A percentile compares a stretch with the other conserved stretches of the same genome.
phyloP scores from a whole-genome alignment of 129 eudicot genomes.

The Dittrichia graveolens region DNA sequence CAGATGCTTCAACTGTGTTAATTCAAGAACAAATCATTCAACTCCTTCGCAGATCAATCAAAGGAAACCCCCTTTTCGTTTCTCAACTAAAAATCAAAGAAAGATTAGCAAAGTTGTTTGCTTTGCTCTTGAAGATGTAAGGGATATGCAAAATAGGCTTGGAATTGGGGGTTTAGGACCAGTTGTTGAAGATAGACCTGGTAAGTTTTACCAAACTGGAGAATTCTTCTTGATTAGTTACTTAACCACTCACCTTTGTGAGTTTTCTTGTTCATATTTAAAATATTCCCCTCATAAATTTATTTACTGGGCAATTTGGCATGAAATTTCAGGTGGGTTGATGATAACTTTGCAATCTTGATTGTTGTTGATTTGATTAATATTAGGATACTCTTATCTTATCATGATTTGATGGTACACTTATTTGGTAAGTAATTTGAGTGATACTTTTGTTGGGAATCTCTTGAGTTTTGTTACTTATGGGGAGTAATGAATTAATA shows the following conservation, averaged over 20 bases:
- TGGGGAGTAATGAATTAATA: neutral
- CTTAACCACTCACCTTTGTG: neutral
- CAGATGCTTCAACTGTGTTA: conserved; percentile 52
- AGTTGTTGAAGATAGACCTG: conserved; percentile 58
- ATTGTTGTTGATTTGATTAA: conserved; percentile 14
- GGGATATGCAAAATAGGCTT: conserved; percentile 42
- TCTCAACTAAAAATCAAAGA: conserved; percentile 39
- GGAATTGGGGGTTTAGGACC: conserved; percentile 47
- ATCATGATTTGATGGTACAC: conserved; percentile 21
- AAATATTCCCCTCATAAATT: neutral
- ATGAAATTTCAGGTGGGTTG: conserved; percentile 7
- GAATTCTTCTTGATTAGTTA: neutral
- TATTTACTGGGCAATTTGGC: neutral
- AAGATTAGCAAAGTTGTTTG: conserved; percentile 52
- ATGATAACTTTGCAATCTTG: conserved; percentile 16
- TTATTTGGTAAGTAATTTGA: neutral
- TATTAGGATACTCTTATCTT: conserved; percentile 12
- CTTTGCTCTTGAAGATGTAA: conserved; percentile 70
- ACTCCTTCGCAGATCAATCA: conserved; percentile 42
- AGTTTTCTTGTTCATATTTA: conserved; percentile 10
- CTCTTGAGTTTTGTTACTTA: neutral
- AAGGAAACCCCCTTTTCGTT: conserved; percentile 33
- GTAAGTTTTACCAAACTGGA: conserved; percentile 35
- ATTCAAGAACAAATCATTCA: conserved; percentile 38
- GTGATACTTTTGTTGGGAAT: conserved; percentile 12